These are phyloP conservation scores for Phytophthora sojae DNA, from an alignment of 352 stramenopile genomes.

Conservation along the genomic window DNA sequence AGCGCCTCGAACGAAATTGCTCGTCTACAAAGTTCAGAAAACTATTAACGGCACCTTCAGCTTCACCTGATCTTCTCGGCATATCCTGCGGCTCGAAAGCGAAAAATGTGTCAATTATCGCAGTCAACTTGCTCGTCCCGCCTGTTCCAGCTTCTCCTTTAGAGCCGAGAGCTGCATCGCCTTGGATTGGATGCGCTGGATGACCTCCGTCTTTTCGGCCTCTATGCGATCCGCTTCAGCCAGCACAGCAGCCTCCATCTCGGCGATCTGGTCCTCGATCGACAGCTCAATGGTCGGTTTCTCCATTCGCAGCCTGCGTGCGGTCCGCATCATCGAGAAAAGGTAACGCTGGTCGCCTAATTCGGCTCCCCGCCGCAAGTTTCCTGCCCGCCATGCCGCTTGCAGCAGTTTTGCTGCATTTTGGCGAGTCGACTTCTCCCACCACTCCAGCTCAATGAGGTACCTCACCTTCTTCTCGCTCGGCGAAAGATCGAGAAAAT, in stretches of 20 bases:
- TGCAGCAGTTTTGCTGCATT: constrained; percentile 60
- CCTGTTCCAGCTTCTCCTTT: constrained; percentile 6
- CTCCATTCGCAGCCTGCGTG: constrained; percentile 38
- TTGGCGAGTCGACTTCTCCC: constrained; percentile 54
- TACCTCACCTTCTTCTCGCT: constrained; percentile 71
- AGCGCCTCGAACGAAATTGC: background rate
- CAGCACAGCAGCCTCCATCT: constrained; percentile 48
- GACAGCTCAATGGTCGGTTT: constrained; percentile 46
- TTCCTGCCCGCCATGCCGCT: constrained; percentile 45
- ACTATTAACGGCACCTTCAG: too few species aligned
- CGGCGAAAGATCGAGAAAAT: constrained; percentile 70
- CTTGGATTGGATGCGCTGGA: constrained; percentile 58
- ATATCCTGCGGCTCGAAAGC: too few species aligned
- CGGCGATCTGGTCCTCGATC: constrained; percentile 58
- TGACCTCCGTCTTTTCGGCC: constrained; percentile 40
- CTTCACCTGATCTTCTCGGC: too few species aligned
- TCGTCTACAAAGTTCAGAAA: too few species aligned
- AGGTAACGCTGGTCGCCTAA: constrained; percentile 27
- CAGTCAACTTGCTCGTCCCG: background rate
- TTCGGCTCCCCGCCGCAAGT: constrained; percentile 4
- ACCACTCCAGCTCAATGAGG: constrained; percentile 69
- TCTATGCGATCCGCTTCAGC: constrained; percentile 48
- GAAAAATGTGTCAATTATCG: too few species aligned
- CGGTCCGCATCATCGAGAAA: constrained; percentile 35
- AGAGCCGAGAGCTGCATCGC: constrained; percentile 17